These are phyloP conservation scores for Reticulascus tulasneorum DNA, from an alignment of 2,329 filamentous ascomycete species.

Conservation along the genomic window DNA sequence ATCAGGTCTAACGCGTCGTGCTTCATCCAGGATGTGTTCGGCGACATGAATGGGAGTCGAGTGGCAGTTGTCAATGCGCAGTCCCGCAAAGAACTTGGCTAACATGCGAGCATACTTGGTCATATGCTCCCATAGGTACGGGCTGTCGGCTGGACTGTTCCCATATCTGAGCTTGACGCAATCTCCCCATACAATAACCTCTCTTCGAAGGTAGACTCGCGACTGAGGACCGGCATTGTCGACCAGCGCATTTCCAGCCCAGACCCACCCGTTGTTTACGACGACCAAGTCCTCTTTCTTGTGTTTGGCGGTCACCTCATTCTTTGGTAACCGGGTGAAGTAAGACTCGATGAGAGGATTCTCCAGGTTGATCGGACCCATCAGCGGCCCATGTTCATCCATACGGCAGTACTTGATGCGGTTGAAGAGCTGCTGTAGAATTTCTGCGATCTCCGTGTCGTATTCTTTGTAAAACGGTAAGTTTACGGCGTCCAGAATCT, in stretches of 20 bases:
- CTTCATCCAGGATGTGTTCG: slow-evolving; percentile 90
- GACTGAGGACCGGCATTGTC: slow-evolving; percentile 91
- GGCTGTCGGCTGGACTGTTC: slow-evolving; percentile 73
- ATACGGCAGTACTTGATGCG: slow-evolving; percentile 91
- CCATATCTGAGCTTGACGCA: slow-evolving; percentile 97
- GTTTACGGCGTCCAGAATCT: slow-evolving; percentile 79
- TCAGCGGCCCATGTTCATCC: slow-evolving; percentile 86
- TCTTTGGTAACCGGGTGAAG: slow-evolving; percentile 83
- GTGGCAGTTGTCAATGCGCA: slow-evolving; percentile 97
- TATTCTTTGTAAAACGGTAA: slow-evolving; percentile 89
- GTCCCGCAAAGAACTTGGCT: slow-evolving; percentile 91
- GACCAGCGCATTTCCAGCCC: slow-evolving; percentile 89
- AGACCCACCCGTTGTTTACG: slow-evolving; percentile 98
- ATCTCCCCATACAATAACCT: slow-evolving; percentile 98
- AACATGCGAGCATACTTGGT: slow-evolving; percentile 85
- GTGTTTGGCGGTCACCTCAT: slow-evolving; percentile 73
- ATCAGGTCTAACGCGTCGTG: slow-evolving; percentile 81
- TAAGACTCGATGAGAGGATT: slow-evolving; percentile 90
- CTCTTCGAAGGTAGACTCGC: slow-evolving; percentile 87
- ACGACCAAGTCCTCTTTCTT: slow-evolving; percentile 73
- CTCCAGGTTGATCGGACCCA: slow-evolving; percentile 70
- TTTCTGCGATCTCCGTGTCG: slow-evolving; percentile 74
- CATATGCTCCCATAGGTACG: slow-evolving; percentile 96
- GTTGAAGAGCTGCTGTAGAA: slow-evolving; percentile 88
- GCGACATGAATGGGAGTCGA: slow-evolving; percentile 93